Evolutionary conservation across 257 asterid genomes (phyloP).

Genomic region (Capsicum chinense): DNA sequence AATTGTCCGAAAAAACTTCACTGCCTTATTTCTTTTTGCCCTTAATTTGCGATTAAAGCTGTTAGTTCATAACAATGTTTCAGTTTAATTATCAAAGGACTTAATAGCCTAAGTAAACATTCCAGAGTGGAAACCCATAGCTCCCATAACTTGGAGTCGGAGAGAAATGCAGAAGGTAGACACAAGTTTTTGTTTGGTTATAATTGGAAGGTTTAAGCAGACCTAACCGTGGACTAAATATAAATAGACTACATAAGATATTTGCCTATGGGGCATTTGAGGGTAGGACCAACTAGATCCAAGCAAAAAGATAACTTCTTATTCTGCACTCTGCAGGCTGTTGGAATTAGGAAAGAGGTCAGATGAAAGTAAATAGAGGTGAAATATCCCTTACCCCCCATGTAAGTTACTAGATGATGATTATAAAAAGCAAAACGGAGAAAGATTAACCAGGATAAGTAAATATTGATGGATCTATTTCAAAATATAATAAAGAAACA

Average conservation of each 20-base stretch:
- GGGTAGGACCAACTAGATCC: slow-evolving; percentile 23
- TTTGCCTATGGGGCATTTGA: neutral
- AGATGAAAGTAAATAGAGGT: neutral
- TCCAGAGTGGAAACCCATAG: neutral
- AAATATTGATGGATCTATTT: slow-evolving; percentile 6
- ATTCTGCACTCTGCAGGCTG: slow-evolving; percentile 1
- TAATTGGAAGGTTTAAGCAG: slow-evolving; percentile 19
- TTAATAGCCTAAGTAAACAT: neutral
- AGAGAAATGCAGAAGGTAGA: neutral
- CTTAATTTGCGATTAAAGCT: too few relatives aligned
- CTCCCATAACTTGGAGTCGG: neutral
- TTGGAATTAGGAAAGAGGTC: neutral
- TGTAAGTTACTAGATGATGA: slow-evolving; percentile 4
- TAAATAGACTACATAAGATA: slow-evolving; percentile 4
- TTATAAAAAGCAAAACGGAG: neutral
- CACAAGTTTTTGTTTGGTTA: neutral
- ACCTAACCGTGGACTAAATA: neutral
- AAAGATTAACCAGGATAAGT: slow-evolving; percentile 11
- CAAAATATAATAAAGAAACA: neutral
- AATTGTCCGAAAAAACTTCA: too few relatives aligned
- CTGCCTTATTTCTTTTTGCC: too few relatives aligned
- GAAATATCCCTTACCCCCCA: neutral
- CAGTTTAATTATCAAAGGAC: neutral
- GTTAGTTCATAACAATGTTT: neutral
- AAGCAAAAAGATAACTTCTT: neutral